Conservation (phyloP, 768 basidiomycete species). For the Cystofilobasidium capitatum region DNA sequence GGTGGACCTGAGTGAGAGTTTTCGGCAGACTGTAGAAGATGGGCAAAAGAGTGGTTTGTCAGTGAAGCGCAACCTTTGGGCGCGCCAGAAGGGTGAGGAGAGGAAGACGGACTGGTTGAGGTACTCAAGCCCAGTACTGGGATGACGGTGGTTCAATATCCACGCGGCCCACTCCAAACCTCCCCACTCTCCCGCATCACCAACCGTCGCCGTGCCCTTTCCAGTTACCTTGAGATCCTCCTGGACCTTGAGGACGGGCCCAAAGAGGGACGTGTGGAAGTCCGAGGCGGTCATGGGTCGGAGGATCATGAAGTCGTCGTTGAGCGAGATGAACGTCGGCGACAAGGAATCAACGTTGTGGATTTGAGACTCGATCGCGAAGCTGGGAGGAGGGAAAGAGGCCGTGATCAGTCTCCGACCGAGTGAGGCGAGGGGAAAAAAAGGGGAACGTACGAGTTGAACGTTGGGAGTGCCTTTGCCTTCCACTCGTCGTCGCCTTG, state of each 20-base stretch:
- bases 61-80: neutral
- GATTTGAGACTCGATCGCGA: conserved; percentile 26
- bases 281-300: conserved; percentile 9
- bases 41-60: neutral
- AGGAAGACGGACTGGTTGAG: neutral
- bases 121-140: neutral
- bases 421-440: neutral
- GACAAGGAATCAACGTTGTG: conserved; percentile 8
- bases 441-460: conserved; percentile 12
- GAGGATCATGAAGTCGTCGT: conserved; percentile 26
- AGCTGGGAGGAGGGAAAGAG: neutral
- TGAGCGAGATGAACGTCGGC: conserved; percentile 19
- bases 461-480: conserved; percentile 7
- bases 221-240: conserved; percentile 19
- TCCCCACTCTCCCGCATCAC: conserved; percentile 25
- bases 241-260: conserved; percentile 22
- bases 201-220: conserved; percentile 9
- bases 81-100: neutral
- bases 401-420: neutral
- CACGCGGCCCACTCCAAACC: conserved; percentile 25
- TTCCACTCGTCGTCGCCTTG: neutral
- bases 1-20: conserved; percentile 11
- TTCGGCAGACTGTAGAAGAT: conserved; percentile 19
- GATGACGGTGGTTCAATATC: conserved; percentile 4
- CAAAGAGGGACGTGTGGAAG: conserved; percentile 16